Base-by-base conservation (phyloP, 2,329 filamentous ascomycete species). In the Reticulascus tulasneorum region DNA sequence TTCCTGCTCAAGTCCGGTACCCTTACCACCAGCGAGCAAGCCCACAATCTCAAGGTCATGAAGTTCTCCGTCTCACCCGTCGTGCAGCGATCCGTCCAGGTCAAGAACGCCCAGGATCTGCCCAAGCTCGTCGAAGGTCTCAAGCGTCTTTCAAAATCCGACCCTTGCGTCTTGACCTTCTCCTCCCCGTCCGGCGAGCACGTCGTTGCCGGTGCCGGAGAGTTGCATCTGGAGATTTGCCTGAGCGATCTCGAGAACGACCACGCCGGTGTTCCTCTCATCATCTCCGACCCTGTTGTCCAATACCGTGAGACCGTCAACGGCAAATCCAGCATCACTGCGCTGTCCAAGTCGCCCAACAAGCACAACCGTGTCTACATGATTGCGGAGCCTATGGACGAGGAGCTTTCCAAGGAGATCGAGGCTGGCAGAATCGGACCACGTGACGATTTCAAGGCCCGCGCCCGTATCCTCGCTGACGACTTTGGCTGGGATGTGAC, bases 311-410 rank as follows among this genome's bases (percentile, higher is more conserved):
- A 98, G 82, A 94, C 91, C 49, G 91, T 98, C 60, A 69, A 70
- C 54, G 77, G 50, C 59, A 82, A 81, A 63, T 97, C 93, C 37
- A 87, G 82, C 79, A 97, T 97, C 60, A 94, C 87, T 61, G 93
- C 93, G 54, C 79, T 98, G 60, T 97, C 93, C 71, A 98, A 98
- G 80, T 98, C 93, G 31, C 93, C 93, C 75, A 98, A 98, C 86
- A 98, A 98, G 88, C 93, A 98, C 86, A 98, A 98, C 82, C 91
- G 93, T 89, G 79, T 98, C 45, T 98, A 97, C 79, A 83, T 98
- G 73, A 80, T 79, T 68, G 93, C 93, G 50, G 74, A 89, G 72
- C 93, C 93, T 56, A 77, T 98, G 38, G 80, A 80, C 29, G 93
- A 98, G 79, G 93, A 97, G 56, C 84, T 98, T 44, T 77, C 86